Evolutionary conservation across 164 flowering plant genomes (phyloP).

Genomic region (Tetracentron sinense): DNA sequence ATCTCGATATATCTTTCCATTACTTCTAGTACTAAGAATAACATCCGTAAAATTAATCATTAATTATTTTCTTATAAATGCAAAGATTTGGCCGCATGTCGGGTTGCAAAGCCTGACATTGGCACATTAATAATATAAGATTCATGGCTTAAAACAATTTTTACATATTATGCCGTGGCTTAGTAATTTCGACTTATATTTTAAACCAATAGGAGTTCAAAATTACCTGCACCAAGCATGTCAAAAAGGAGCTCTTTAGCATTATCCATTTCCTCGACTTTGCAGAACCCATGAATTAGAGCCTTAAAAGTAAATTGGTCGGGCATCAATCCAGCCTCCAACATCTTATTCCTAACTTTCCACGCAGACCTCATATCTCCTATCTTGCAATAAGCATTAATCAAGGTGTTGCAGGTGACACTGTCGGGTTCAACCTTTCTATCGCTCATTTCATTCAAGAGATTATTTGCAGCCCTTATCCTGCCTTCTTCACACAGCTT

Average conservation of each 20-base stretch:
- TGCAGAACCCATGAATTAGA: slow-evolving; percentile 86
- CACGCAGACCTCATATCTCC: slow-evolving; percentile 77
- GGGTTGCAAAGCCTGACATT: too few species aligned
- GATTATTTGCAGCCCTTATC: slow-evolving; percentile 62
- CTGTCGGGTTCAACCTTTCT: slow-evolving; percentile 73
- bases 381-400: slow-evolving; percentile 86
- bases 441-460: slow-evolving; percentile 75
- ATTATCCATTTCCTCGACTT: slow-evolving; percentile 42
- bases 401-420: slow-evolving; percentile 86
- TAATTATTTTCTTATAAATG: too few species aligned
- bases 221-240: slow-evolving; percentile 57
- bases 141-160: too few species aligned
- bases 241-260: slow-evolving; percentile 66
- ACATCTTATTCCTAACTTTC: slow-evolving; percentile 67
- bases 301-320: slow-evolving; percentile 76
- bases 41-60: too few species aligned
- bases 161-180: not conserved
- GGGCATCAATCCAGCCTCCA: slow-evolving; percentile 58
- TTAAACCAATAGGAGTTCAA: not conserved
- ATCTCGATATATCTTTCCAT: too few species aligned
- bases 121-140: too few species aligned
- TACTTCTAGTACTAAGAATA: too few species aligned
- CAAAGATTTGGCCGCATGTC: too few species aligned
- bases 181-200: not conserved
- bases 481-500: slow-evolving; percentile 78